phyloP scores from a whole-genome alignment of 495 filamentous ascomycete species.

The Penicillium argentinense region DNA sequence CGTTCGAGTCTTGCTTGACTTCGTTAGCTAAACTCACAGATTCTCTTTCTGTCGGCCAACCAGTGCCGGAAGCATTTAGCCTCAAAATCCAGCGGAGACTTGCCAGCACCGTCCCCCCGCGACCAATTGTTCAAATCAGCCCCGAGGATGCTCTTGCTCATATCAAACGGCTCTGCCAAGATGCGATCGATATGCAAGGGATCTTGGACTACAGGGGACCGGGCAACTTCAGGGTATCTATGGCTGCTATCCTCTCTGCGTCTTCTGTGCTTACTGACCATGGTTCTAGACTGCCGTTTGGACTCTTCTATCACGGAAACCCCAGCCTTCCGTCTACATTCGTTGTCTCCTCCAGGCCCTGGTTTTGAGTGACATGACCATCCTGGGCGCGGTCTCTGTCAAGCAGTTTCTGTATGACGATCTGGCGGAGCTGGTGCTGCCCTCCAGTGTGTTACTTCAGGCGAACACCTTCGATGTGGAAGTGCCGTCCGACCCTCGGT shows the following conservation, averaged over 20 bases:
- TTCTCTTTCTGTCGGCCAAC: slow-evolving; percentile 60
- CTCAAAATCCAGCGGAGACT: slow-evolving; percentile 84
- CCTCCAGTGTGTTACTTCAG: slow-evolving; percentile 68
- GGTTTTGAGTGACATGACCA: slow-evolving; percentile 67
- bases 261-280: slow-evolving; percentile 1
- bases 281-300: slow-evolving; percentile 56
- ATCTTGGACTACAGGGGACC: slow-evolving; percentile 68
- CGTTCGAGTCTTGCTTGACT: slow-evolving; percentile 45
- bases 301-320: slow-evolving; percentile 73
- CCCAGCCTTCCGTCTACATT: slow-evolving; percentile 80
- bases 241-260: background rate
- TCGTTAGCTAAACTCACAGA: slow-evolving; percentile 52
- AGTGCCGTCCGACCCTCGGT: slow-evolving; percentile 70
- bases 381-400: slow-evolving; percentile 64
- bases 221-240: slow-evolving; percentile 56
- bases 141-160: slow-evolving; percentile 70
- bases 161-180: slow-evolving; percentile 67
- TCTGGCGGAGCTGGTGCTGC: slow-evolving; percentile 71
- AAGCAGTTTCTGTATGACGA: slow-evolving; percentile 78
- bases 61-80: slow-evolving; percentile 78
- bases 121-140: slow-evolving; percentile 77
- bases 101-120: slow-evolving; percentile 88
- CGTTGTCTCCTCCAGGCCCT: slow-evolving; percentile 76
- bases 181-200: slow-evolving; percentile 67
- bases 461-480: slow-evolving; percentile 73